Base-by-base conservation (phyloP, 768 basidiomycete species). In the Kwoniella sp. region DNA sequence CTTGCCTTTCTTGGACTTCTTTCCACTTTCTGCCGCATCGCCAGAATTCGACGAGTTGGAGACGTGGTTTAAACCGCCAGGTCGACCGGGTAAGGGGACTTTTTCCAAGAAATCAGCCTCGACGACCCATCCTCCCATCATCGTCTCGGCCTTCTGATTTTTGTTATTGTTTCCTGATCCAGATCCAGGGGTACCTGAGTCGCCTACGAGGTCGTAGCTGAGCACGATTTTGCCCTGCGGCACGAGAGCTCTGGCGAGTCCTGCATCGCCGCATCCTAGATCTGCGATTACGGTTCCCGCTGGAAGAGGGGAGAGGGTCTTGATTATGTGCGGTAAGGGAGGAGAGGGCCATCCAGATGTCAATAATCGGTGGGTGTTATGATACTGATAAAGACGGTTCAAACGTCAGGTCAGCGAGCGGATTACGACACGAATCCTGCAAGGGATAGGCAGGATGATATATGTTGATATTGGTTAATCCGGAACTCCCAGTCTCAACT, bases 261-360 rank as follows among this genome's bases (percentile, higher is more conserved):
- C 85, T 24, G 93, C 96, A 77, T 97, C 94, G 25, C 96, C 96
- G 70, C 93, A 97, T 12, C 96, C 96, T 33, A 99, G 83, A 81
- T 99, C 96, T 33, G 87, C 93, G 54, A 99, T 86, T 70, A 97
- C 83, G 0, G 88, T 87, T 68, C 83, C 84, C 21, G 82, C 63
- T 4, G 91, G 85, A 76, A 88, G 89, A 1, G 84, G 79, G 0
- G 87, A 85, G 54, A 97, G 83, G 17, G 80, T 69, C 2, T 85
- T 83, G 57, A 89, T 85, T 78, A 93, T 92, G 76, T 90, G 85
- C 29, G 88, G 83, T n/a, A 95, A 88, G 0, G 96, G 95, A 74
- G 96, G 95, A 8, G 87, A 87, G 1, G 95, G 95, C 96, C 96
- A 98, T 1, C 88, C 87, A 55, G 88, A 85, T 1, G 95, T 92